Base-by-base conservation (phyloP, 345 rosid genomes). In the Lepidium sativum region DNA sequence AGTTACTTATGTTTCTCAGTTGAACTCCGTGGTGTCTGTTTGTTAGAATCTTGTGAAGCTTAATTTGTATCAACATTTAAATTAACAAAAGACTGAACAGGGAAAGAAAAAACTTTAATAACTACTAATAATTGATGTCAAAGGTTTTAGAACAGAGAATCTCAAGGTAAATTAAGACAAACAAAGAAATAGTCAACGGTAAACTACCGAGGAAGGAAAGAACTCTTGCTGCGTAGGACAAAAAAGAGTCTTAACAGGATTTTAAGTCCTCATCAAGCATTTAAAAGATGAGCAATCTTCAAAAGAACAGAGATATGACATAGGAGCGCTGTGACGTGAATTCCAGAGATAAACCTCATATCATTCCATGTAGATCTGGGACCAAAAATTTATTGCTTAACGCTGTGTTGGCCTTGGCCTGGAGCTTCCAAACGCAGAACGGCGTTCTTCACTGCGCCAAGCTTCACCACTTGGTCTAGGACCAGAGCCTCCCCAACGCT, bases 401-500 rank as follows among this genome's bases (percentile, higher is more conserved):
- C 72, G 77, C 57, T 60, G 77, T 18, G 63, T 10, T 53, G 72
- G 68, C 72, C 77, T 73, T 9, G 77, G 72, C 76, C 78, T 82
- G 6, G 84, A 69, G 49, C 83, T 77, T 51, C 84, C 79, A 51
- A 78, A 81, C 12, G 77, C 0, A 0, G 73, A 54, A 21, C 83
- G 35, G 16, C 77, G 77, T 6, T 74, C 77, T n/a, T 77, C 81
- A 63, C 78, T 15, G 18, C 81, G 81, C 95, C 96, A 80, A 64
- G 56, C 58, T 25, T 85, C 95, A 63, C 78, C 66, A 5, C 81
- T 57, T 40, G 77, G 44, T 62, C 49, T 74, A n/a, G 81, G 44
- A 78, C 79, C 62, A 43, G 80, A 21, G 29, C 78, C n/a, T n/a
- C n/a, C 81, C 87, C 88, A 79, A 17, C 80, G 83, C 33, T 83